phyloP scores from a whole-genome alignment of 345 rosid genomes.

The Citrus sp. region DNA sequence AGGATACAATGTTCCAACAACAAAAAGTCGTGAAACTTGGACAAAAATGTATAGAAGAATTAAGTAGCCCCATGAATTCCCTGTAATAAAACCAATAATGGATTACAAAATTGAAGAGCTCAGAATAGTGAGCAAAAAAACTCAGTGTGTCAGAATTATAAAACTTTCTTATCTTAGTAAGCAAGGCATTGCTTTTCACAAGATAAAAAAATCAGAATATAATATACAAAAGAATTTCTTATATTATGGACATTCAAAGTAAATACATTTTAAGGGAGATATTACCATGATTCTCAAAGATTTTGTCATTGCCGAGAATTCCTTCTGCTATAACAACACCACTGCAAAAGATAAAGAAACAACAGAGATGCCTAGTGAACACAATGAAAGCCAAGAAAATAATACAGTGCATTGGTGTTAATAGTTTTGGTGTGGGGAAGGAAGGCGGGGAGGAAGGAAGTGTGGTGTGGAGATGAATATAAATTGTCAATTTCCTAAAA shows the following conservation, averaged over 20 bases:
- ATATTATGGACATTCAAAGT: not conserved
- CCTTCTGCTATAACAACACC: constrained; percentile 97
- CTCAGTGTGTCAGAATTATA: not conserved
- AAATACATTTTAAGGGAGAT: constrained; percentile 7
- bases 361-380: not conserved
- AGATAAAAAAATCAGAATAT: not conserved
- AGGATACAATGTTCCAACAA: constrained; percentile 67
- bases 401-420: not conserved
- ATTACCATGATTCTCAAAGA: constrained; percentile 51
- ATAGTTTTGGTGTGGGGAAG: not conserved
- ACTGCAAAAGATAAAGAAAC: constrained; percentile 50
- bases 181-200: not conserved
- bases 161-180: not conserved
- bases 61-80: constrained; percentile 74
- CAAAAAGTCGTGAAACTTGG: constrained; percentile 65
- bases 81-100: constrained; percentile 37
- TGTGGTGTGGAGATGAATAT: not conserved
- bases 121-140: not conserved
- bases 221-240: not conserved
- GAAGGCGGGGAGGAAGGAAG: too few species aligned
- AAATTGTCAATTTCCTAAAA: not conserved
- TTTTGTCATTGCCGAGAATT: constrained; percentile 47
- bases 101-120: not conserved
- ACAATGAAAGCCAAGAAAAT: constrained; percentile 2
- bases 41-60: constrained; percentile 68